These are phyloP conservation scores for Emmonsiellopsis sp. DNA, from an alignment of 2,329 filamentous ascomycete species.

Conservation along the genomic window DNA sequence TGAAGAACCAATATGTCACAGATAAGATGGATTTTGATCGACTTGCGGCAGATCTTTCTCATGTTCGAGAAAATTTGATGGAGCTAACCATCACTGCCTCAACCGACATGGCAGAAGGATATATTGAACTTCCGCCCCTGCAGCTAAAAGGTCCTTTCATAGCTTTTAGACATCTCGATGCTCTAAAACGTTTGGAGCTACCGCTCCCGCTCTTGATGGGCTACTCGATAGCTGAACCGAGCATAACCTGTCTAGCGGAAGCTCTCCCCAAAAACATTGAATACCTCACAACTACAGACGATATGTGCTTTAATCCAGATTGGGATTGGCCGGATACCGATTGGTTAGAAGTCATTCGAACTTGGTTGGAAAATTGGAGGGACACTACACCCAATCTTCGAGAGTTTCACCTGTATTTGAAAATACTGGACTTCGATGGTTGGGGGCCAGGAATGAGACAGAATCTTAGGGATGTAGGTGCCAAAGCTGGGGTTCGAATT, in stretches of 20 bases:
- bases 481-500: neutral
- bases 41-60: slow-evolving; percentile 12
- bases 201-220: slow-evolving; percentile 10
- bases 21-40: slow-evolving; percentile 12
- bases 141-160: neutral
- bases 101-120: neutral
- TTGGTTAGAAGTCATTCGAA: slow-evolving; percentile 6
- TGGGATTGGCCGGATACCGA: slow-evolving; percentile 1
- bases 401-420: slow-evolving; percentile 5
- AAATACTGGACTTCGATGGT: neutral
- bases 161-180: slow-evolving; percentile 3
- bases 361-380: slow-evolving; percentile 12
- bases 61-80: slow-evolving; percentile 12
- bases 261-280: slow-evolving; percentile 14
- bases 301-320: slow-evolving; percentile 10
- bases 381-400: slow-evolving; percentile 9
- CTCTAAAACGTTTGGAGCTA: slow-evolving; percentile 8
- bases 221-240: slow-evolving; percentile 2
- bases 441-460: slow-evolving; percentile 3
- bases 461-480: slow-evolving; percentile 2
- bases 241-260: slow-evolving; percentile 1
- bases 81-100: slow-evolving; percentile 12
- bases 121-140: neutral
- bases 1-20: slow-evolving; percentile 3
- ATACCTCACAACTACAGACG: slow-evolving; percentile 11